Base-by-base conservation (phyloP, 2,329 filamentous ascomycete genomes). In the Sporothrix dimorphospora region DNA sequence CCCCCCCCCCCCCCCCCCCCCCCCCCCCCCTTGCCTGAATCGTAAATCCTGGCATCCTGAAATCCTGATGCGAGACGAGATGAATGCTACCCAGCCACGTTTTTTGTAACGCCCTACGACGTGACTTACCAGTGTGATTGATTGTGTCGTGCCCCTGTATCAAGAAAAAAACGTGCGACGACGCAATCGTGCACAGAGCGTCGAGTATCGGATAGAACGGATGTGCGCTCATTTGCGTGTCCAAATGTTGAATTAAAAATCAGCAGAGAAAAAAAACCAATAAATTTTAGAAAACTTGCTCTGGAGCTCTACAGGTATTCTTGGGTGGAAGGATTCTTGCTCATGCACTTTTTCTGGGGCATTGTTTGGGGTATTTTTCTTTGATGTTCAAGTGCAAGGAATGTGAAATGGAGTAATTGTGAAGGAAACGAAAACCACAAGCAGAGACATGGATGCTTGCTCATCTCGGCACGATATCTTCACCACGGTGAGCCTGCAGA, bases 11-110 rank as follows among this genome's bases (percentile, higher is more conserved):
- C n/a, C n/a, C n/a, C n/a, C n/a, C n/a, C n/a, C n/a, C n/a, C n/a
- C n/a, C n/a, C n/a, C n/a, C n/a, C n/a, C n/a, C n/a, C n/a, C n/a
- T n/a, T 19, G 14, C 38, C 2, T 45, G 16, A 3, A 21, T 8
- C 19, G 19, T 40, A 14, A 63, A 21, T 63, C 57, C 38, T 66
- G 61, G 19, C 30, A 66, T 66, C 11, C 19, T 49, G 42, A 47
- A 14, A 30, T 21, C 14, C 4, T 45, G 27, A 45, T 14, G 24
- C 53, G 27, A 30, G 61, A 66, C 61, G 40, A 21, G 40, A 66
- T 51, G 65, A 53, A 67, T 67, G 47, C 27, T 34, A 68, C 65
- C 27, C 27, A 53, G 47, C 65, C 65, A 68, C 65, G 65, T 68
- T 68, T 49, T 68, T 40, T 24, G 24, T 45, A 27, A 66, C 21